Evolutionary conservation across 805 yeast species (phyloP).

Genomic region (Kazachstania psychrophila): DNA sequence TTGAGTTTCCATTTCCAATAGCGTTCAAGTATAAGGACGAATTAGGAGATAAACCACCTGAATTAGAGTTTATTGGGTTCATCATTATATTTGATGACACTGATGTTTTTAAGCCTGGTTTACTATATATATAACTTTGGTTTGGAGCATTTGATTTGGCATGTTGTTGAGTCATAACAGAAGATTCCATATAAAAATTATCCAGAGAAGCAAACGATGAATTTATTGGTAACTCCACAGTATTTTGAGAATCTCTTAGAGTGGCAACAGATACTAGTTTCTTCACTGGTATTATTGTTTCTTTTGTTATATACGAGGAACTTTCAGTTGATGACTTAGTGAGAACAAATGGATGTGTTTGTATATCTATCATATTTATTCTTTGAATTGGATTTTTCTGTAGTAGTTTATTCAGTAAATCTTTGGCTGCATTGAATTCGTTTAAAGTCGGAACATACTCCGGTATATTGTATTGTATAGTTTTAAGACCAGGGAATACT

Average conservation of each 20-base stretch:
- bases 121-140: not conserved
- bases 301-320: too few species aligned
- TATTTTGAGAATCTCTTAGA: slow-evolving; percentile 27
- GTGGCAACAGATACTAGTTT: not conserved
- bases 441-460: slow-evolving; percentile 30
- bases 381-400: slow-evolving; percentile 62
- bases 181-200: slow-evolving; percentile 50
- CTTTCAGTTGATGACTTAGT: not conserved
- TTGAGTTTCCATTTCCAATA: not conserved
- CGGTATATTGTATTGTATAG: slow-evolving; percentile 27
- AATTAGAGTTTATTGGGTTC: not conserved
- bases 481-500: slow-evolving; percentile 41
- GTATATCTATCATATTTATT: slow-evolving; percentile 61
- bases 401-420: slow-evolving; percentile 52
- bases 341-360: slow-evolving; percentile 55
- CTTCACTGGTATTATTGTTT: not conserved
- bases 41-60: too few species aligned
- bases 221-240: slow-evolving; percentile 57
- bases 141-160: slow-evolving; percentile 2
- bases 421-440: slow-evolving; percentile 40
- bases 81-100: slow-evolving; percentile 3
- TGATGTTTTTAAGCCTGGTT: not conserved
- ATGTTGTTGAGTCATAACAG: slow-evolving; percentile 25
- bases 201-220: slow-evolving; percentile 72
- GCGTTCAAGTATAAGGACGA: too few species aligned